Evolutionary conservation across 192 early-diverging fungal species (phyloP), one percentile per base, ranked within the genome.

Genomic region (Entophlyctis luteolus): DNA sequence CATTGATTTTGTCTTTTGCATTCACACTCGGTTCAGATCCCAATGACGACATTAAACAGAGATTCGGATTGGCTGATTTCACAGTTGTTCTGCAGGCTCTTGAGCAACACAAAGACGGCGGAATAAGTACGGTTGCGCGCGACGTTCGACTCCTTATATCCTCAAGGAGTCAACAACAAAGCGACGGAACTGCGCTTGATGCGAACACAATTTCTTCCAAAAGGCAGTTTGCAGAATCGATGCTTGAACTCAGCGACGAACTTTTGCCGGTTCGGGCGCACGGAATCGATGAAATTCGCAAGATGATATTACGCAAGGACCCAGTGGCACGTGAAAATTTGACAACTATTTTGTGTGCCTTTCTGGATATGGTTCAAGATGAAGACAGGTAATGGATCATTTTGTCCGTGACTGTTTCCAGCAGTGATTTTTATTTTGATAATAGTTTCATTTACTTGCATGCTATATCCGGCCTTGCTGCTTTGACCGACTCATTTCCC

Each of bases 391-490:
- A 68, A 27, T 42, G 39, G n/a, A 42, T 38, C 20, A 25, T 32
- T 66, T 22, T 45, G 33, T 20, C 33, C 31, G 4, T 62, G 27
- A 45, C 54, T 60, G n/a, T 59, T 53, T 31, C 55, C 8, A 32
- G 36, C 46, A 50, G 12, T 20, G 16, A 67, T 39, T 49, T 62
- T 31, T 45, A 22, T 25, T 59, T 73, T 36, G n/a, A 48, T 28
- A 8, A 28, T 66, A 91, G 91, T 68, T 98, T 90, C 70, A 87
- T 96, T 32, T 93, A 98, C 60, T 81, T 98, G 33, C 96, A 96
- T 75, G 92, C 94, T 5, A 83, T 98, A 57, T 90, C 91, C 57
- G 91, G 93, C 1, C 78, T 95, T 8, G 79, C 90, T 3, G 81
- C 93, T 0, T 70, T 96, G 27, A 89, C 92, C 0, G 95, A 98